These are phyloP conservation scores for Colletotrichum theobromicola DNA, from an alignment of 2,329 filamentous ascomycete genomes.

Conservation along the genomic window DNA sequence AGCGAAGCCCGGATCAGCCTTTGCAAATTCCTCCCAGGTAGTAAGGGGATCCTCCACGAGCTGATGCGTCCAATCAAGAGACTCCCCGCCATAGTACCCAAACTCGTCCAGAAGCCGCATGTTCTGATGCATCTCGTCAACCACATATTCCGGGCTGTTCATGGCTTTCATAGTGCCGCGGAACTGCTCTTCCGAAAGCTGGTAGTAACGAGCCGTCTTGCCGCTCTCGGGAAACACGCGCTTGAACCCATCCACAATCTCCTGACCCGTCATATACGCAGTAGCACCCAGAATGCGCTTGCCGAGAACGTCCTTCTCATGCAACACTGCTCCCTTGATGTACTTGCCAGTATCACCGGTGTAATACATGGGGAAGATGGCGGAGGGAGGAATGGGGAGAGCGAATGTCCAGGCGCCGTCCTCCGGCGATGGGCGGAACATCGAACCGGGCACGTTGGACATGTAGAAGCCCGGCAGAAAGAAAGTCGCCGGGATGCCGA, in stretches of 20 bases:
- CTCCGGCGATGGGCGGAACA: constrained; percentile 30
- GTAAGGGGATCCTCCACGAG: constrained; percentile 40
- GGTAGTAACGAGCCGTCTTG: constrained; percentile 32
- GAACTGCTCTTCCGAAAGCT: constrained; percentile 38
- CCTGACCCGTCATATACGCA: constrained; percentile 37
- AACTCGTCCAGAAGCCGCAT: constrained; percentile 44
- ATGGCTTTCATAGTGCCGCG: constrained; percentile 34
- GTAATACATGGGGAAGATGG: constrained; percentile 38
- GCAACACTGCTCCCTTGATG: constrained; percentile 31
- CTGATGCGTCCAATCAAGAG: constrained; percentile 33
- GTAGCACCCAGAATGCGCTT: constrained; percentile 40
- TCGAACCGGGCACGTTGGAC: constrained; percentile 47
- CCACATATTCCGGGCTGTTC: constrained; percentile 25
- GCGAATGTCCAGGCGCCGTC: constrained; percentile 36
- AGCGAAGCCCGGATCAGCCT: constrained; percentile 34
- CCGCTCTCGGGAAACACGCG: constrained; percentile 38
- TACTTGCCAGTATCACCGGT: constrained; percentile 45
- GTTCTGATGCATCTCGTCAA: constrained; percentile 46
- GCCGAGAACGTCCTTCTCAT: constrained; percentile 27
- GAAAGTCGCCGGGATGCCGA: constrained; percentile 53
- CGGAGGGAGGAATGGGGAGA: constrained; percentile 32
- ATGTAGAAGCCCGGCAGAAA: constrained; percentile 59
- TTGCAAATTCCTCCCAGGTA: constrained; percentile 42
- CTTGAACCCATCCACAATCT: constrained; percentile 32
- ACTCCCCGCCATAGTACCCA: constrained; percentile 43